A percentile compares a stretch with the other conserved stretches of the same genome.
These are phyloP conservation scores for Daldinia loculata DNA, from an alignment of 495 filamentous ascomycete species.

Conservation along the genomic window DNA sequence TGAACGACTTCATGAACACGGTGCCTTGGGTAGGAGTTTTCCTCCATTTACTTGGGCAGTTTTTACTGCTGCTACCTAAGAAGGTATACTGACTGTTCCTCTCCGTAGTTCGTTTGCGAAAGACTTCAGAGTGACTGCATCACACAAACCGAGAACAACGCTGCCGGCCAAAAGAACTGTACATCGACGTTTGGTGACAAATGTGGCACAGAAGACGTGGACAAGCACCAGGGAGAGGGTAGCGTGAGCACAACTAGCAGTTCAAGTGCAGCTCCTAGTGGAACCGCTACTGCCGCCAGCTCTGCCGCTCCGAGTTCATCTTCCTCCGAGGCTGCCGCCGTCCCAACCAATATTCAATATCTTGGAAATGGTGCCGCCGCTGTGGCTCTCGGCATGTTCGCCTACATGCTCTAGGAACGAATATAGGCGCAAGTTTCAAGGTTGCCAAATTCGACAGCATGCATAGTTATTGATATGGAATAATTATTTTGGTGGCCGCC, in stretches of 20 bases:
- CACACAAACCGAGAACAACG: conserved; percentile 39
- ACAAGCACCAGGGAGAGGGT: conserved; percentile 45
- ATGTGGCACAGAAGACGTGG: conserved; percentile 49
- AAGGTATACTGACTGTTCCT: conserved; percentile 13
- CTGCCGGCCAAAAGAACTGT: conserved; percentile 50
- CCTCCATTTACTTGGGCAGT: background rate
- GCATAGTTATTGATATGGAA: conserved; percentile 8
- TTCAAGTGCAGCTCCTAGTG: conserved; percentile 27
- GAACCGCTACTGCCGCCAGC: background rate
- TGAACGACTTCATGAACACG: conserved; percentile 47
- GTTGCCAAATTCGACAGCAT: conserved; percentile 8
- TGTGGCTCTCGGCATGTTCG: conserved; percentile 48
- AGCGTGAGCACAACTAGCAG: conserved; percentile 34
- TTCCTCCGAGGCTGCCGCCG: conserved; percentile 41
- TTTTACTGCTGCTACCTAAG: background rate
- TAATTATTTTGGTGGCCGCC: conserved; percentile 20
- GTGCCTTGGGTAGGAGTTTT: conserved; percentile 47
- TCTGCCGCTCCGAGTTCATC: conserved; percentile 30
- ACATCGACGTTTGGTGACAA: conserved; percentile 42
- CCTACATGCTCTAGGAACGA: conserved; percentile 46
- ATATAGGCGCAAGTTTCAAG: conserved; percentile 15
- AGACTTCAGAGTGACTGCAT: conserved; percentile 48
- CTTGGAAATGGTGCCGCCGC: conserved; percentile 50
- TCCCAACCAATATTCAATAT: conserved; percentile 45
- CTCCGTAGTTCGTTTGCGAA: conserved; percentile 49